phyloP scores from a whole-genome alignment of 371 early-diverging fungal species.

The Apophysomyces variabilis region DNA sequence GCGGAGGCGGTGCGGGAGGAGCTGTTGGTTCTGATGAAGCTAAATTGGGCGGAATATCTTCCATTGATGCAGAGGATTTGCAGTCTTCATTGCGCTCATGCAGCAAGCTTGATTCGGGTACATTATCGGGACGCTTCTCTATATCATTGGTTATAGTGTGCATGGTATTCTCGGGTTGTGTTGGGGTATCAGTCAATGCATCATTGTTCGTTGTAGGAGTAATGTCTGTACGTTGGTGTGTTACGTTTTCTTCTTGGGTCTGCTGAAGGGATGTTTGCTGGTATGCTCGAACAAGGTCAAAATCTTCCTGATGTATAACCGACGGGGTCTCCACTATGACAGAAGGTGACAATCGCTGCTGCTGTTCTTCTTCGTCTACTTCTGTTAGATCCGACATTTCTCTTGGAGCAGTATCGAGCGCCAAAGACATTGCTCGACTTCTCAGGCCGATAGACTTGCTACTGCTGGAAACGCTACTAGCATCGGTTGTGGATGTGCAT shows the following conservation, averaged over 20 bases:
- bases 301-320: not conserved
- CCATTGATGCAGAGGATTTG: no score
- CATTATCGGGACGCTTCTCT: no score
- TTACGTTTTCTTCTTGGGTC: not conserved
- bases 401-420: not conserved
- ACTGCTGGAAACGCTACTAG: slow-evolving; percentile 18
- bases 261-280: not conserved
- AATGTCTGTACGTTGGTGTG: not conserved
- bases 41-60: no score
- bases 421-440: slow-evolving; percentile 5
- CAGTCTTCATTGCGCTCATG: no score
- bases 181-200: not conserved
- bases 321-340: not conserved
- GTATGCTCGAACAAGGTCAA: not conserved
- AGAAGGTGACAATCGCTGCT: not conserved
- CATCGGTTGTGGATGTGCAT: slow-evolving; percentile 3
- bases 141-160: no score
- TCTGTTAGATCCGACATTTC: slow-evolving; percentile 3
- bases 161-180: not conserved
- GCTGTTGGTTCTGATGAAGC: not conserved
- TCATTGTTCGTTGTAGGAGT: not conserved
- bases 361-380: slow-evolving; percentile 11
- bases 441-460: slow-evolving; percentile 18
- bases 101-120: no score
- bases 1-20: slow-evolving; percentile 15